Base-by-base conservation (phyloP, 306 rosid genomes). In the Citrullus colocynthis region DNA sequence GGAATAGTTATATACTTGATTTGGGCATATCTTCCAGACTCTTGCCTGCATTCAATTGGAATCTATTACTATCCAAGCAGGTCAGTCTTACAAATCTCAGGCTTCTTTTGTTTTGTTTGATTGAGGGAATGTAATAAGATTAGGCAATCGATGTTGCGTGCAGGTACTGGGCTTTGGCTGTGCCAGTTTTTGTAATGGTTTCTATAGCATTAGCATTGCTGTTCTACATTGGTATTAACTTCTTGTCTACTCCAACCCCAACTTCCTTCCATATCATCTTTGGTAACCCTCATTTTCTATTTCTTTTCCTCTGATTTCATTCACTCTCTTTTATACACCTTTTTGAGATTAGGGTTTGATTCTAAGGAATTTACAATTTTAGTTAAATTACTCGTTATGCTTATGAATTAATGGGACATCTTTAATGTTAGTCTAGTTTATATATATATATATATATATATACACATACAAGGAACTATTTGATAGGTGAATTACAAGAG, bases 11-110 rank as follows among this genome's bases (percentile, higher is more conserved):
- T 92, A 67, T 91, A 89, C 93, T 87, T 95, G 83, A 85, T 88
- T 59, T 90, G 98, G 98, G 98, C 98, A 30, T 92, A 95, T 82
- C 89, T 88, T 85, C 98, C 98, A 10, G 96, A 92, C 79, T 83
- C 90, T 36, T 95, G 92, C 93, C 87, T 95, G 20, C 98, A 92
- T 76, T 88, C 88, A 65, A 52, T 89, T 66, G 97, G 97, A 81
- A 86, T 95, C 81, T 88, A 82, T 85, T 92, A 95, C 88, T 89
- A 88, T 56, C 97, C 97, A 54, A 95, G 91, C 91, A 92, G 97
- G 97, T 92, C 72, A 74, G 88, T 34, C 4, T 41, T 41, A 41
- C 44, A 41, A 41, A 41, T 34, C 37, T 34, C 3, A 34, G 37
- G 37, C 37, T 34, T 34, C 4, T 34, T 34, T 34, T 34, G 37